phyloP scores from a whole-genome alignment of 495 filamentous ascomycete genomes.

The Hapsidospora chrysogenum region DNA sequence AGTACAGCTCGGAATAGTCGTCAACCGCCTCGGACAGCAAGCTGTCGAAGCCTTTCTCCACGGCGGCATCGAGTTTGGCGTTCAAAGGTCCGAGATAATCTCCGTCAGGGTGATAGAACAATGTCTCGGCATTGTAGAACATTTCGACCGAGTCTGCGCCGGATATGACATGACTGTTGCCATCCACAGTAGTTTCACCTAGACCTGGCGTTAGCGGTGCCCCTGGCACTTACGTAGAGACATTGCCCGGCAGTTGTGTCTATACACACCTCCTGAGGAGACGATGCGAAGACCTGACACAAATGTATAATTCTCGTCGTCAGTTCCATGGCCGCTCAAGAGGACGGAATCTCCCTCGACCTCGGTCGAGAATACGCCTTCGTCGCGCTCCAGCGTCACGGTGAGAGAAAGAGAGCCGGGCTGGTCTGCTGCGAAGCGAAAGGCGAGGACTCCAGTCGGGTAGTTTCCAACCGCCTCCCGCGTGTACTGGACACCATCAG shows the following conservation, averaged over 20 bases:
- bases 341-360: no score
- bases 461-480: slow-evolving; percentile 22
- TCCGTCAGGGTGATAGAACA: slow-evolving; percentile 6
- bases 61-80: slow-evolving; percentile 10
- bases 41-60: slow-evolving; percentile 5
- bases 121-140: slow-evolving; percentile 9
- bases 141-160: slow-evolving; percentile 8
- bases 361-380: no score
- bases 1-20: slow-evolving; percentile 13
- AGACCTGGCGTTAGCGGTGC: no score
- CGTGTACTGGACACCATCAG: slow-evolving; percentile 14
- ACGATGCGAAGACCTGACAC: no score
- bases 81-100: slow-evolving; percentile 12
- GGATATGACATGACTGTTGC: no score
- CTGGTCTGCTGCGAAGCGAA: slow-evolving; percentile 15
- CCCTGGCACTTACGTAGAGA: no score
- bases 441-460: slow-evolving; percentile 24
- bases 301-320: no score
- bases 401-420: not conserved
- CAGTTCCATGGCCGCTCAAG: no score
- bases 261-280: no score
- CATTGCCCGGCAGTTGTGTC: no score
- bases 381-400: no score
- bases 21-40: slow-evolving; percentile 4
- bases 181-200: no score